phyloP scores from a whole-genome alignment of 768 basidiomycete genomes.

The Amyloporia xantha region DNA sequence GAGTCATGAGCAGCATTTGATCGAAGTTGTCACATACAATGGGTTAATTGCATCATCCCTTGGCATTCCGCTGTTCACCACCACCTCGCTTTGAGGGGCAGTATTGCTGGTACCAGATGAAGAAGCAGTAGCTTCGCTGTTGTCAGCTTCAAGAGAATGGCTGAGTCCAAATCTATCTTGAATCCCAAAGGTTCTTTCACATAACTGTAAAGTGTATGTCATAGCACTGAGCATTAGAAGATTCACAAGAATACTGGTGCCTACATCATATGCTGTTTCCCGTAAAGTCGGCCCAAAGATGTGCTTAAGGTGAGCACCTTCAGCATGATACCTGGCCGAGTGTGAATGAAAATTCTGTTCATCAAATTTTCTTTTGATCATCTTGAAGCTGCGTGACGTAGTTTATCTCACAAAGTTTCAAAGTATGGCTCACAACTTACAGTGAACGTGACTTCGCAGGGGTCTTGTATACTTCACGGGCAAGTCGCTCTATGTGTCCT shows the following conservation, averaged over 20 bases:
- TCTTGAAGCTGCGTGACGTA: background rate
- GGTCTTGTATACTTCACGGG: background rate
- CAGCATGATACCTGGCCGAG: background rate
- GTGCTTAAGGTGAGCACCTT: background rate
- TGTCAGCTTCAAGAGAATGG: background rate
- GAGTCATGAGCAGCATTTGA: too few relatives aligned
- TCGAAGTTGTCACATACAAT: too few relatives aligned
- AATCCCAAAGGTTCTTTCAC: background rate
- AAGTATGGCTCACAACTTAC: background rate
- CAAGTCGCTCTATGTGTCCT: background rate
- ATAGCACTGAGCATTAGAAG: background rate
- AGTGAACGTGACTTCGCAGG: background rate
- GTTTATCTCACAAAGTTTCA: background rate
- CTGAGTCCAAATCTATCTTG: background rate
- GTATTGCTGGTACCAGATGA: background rate
- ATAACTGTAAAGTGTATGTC: too few relatives aligned
- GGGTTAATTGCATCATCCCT: background rate
- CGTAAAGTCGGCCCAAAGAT: background rate
- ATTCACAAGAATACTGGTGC: background rate
- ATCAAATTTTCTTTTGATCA: background rate
- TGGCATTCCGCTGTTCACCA: background rate
- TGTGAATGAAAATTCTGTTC: background rate
- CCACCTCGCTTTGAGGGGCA: background rate
- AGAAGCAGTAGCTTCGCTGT: background rate
- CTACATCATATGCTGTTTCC: background rate